Conservation (phyloP, 768 basidiomycete genomes). For the Infundibulicybe gibba region DNA sequence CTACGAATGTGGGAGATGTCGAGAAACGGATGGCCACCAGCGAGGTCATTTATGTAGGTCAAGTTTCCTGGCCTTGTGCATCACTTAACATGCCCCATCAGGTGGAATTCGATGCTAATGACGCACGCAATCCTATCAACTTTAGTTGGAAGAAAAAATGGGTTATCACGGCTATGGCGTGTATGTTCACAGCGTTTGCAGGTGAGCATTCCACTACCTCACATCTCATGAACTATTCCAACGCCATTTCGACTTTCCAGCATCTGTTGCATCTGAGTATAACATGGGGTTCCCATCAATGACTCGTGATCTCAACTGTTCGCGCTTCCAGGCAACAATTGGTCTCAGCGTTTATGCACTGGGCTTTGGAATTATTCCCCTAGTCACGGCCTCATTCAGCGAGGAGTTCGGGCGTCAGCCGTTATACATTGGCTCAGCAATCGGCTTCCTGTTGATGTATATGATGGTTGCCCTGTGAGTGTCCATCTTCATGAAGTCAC, state of each 20-base stretch:
- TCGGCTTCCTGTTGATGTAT: constrained; percentile 50
- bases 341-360: constrained; percentile 52
- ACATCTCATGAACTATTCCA: no score
- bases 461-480: constrained; percentile 42
- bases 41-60: neutral
- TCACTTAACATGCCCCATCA: neutral
- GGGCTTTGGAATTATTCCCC: constrained; percentile 60
- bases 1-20: neutral
- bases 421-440: constrained; percentile 47
- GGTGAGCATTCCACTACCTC: no score
- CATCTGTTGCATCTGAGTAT: constrained; percentile 48
- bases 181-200: constrained; percentile 31
- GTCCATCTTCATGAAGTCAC: neutral
- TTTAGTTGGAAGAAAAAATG: constrained; percentile 18
- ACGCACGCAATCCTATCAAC: constrained; percentile 18
- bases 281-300: constrained; percentile 56
- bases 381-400: constrained; percentile 65
- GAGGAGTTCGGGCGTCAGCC: constrained; percentile 71
- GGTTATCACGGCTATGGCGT: constrained; percentile 37
- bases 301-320: constrained; percentile 45
- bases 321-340: constrained; percentile 40
- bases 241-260: constrained; percentile 20
- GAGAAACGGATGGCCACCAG: neutral
- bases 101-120: constrained; percentile 20
- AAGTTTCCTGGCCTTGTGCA: neutral